Evolutionary conservation across 75 land plant species (phyloP), one percentile per base, ranked within the genome.

Genomic region (Adiantum capillusveneris): DNA sequence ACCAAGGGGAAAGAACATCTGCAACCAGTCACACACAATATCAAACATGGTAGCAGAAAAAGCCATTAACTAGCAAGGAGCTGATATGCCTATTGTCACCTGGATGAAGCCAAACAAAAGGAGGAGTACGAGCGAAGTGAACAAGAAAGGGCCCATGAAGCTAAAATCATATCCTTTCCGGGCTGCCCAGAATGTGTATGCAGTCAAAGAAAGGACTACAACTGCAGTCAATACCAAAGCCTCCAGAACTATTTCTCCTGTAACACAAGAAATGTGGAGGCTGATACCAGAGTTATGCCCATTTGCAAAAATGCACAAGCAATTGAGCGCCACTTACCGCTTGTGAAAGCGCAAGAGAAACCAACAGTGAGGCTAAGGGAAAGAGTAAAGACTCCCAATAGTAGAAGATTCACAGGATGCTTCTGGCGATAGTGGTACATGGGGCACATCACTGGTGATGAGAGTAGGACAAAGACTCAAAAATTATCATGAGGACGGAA

Each of bases 171-270:
- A 72, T 43, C 91, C 96, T 66, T 79, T 83, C 79, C 81, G 86
- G 14, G 85, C 62, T 31, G 98, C 98, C 90, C 90, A 94, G 78
- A 92, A 94, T 25, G 98, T 85, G 68, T 88, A 94, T 7, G 69
- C 90, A 65, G 98, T 94, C 42, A 94, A 58, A 26, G 85, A 70
- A 25, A 66, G 59, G 25, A 82, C 87, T 22, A 89, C 87, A 25
- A 75, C 79, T 21, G 88, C 74, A 46, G 98, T 94, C 46, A 94
- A 75, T 37, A 86, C 69, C 57, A 94, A 53, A 44, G 98, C 96
- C 58, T 94, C 81, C 57, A 94, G 75, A 30, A 94, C 96, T 44
- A 90, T 81, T 31, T 17, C 80, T 42, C 89, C 97, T 91, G 96
- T 21, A 56, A n/a, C 17, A 17, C 18, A 46, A 46, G 6, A 46